A percentile compares a stretch with the other conserved stretches of the same genome.
Conservation (phyloP, 108 stramenopile species). For the Schizochytrium sp. region DNA sequence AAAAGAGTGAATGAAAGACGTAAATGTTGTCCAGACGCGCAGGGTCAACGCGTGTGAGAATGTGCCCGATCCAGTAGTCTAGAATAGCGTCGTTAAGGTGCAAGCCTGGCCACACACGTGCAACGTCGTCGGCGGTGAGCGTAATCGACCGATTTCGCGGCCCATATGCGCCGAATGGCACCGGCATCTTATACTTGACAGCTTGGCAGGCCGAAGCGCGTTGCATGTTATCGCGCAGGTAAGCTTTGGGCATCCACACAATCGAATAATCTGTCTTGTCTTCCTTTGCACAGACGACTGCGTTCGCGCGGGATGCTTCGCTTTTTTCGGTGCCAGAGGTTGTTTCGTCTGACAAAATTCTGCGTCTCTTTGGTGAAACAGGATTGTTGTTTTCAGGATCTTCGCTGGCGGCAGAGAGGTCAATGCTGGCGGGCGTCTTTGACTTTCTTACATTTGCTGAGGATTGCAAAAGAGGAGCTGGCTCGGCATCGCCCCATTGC, state of each 20-base stretch:
- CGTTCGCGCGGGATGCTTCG: too few species aligned
- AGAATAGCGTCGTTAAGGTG: background rate
- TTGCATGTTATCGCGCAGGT: background rate
- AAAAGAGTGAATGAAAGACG: conserved; percentile 39
- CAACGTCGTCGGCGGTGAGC: background rate
- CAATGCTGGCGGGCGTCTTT: too few species aligned
- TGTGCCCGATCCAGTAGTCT: background rate
- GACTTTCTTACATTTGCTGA: too few species aligned
- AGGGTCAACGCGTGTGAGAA: background rate
- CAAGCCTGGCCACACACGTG: background rate
- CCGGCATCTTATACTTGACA: background rate
- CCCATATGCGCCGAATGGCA: background rate
- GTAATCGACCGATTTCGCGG: background rate
- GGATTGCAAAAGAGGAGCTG: background rate
- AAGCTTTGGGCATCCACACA: background rate
- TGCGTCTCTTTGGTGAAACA: too few species aligned
- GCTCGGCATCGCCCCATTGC: background rate
- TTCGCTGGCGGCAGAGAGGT: too few species aligned
- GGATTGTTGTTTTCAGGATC: too few species aligned
- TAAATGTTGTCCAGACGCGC: conserved; percentile 7
- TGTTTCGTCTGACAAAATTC: too few species aligned
- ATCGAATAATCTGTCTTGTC: background rate
- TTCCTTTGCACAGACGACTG: too few species aligned
- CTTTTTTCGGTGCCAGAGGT: too few species aligned
- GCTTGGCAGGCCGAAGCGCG: background rate